These are phyloP conservation scores for Cylindrotheca closterium DNA, from an alignment of 108 stramenopile species.

Conservation along the genomic window DNA sequence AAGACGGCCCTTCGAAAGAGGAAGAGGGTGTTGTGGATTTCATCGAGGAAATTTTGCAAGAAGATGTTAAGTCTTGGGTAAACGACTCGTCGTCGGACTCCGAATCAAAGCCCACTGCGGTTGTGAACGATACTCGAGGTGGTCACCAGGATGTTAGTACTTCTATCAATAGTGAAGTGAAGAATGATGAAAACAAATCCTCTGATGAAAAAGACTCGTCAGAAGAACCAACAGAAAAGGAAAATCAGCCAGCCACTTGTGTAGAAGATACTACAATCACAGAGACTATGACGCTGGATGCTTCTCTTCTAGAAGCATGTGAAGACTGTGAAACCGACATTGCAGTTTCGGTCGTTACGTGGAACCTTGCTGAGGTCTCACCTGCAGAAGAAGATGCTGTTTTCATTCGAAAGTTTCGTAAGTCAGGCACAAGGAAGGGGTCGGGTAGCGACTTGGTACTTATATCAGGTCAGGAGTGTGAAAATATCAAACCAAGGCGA, in stretches of 20 bases:
- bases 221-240: background rate
- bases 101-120: slow-evolving; percentile 3
- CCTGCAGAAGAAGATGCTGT: slow-evolving; percentile 77
- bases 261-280: background rate
- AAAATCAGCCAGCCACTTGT: background rate
- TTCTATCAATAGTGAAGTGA: background rate
- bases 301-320: slow-evolving; percentile 14
- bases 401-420: slow-evolving; percentile 73
- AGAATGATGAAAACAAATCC: background rate
- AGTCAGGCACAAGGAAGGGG: slow-evolving; percentile 7
- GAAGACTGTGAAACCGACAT: slow-evolving; percentile 58
- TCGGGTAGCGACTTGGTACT: slow-evolving; percentile 79
- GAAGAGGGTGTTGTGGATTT: slow-evolving; percentile 30
- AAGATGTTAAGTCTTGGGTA: slow-evolving; percentile 23
- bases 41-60: slow-evolving; percentile 24
- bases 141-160: slow-evolving; percentile 4
- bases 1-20: no score
- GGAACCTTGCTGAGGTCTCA: slow-evolving; percentile 84
- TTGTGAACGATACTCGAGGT: slow-evolving; percentile 14
- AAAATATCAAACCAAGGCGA: slow-evolving; percentile 88
- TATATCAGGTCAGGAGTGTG: slow-evolving; percentile 86
- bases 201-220: background rate
- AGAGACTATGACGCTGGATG: background rate
- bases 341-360: slow-evolving; percentile 75
- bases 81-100: background rate